Conservation (phyloP, 139 green algal species). For the Haematococcus sp. region DNA sequence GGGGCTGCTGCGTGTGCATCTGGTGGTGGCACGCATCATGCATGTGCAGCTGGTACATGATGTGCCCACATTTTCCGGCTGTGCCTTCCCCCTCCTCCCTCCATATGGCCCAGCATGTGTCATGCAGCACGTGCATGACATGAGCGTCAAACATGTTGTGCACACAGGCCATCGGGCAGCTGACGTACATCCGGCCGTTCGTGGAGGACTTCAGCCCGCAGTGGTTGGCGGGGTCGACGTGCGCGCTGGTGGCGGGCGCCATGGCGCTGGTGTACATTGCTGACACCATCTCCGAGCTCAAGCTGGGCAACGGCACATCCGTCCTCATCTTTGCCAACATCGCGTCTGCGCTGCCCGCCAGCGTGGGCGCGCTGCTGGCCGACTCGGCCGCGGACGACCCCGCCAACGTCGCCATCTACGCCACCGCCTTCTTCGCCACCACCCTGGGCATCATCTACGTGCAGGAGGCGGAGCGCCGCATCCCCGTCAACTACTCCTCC, state of each 20-base stretch:
- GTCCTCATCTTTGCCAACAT: constrained; percentile 99
- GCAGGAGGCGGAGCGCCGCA: constrained; percentile 94
- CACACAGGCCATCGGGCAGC: constrained; percentile 77
- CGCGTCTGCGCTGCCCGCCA: constrained; percentile 80
- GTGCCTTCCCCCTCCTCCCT: too few species aligned
- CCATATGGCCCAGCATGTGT: too few species aligned
- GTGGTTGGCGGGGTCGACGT: constrained; percentile 71
- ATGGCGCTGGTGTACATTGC: constrained; percentile 84
- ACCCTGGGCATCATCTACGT: constrained; percentile 98
- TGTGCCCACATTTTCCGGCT: too few species aligned
- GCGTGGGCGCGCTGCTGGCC: constrained; percentile 24
- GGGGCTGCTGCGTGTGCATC: too few species aligned
- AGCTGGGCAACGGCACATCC: constrained; percentile 96
- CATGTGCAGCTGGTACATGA: too few species aligned
- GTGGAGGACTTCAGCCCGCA: constrained; percentile 79
- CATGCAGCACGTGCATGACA: neutral
- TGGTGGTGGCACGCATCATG: too few species aligned
- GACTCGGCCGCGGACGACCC: constrained; percentile 26
- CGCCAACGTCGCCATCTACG: constrained; percentile 72
- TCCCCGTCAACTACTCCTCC: constrained; percentile 96
- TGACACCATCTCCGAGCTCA: constrained; percentile 91
- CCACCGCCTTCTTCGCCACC: constrained; percentile 82
- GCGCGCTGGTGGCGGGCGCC: constrained; percentile 81
- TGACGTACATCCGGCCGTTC: constrained; percentile 85
- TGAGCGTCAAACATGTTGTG: constrained; percentile 10